These are phyloP conservation scores for Limnomonas spitsbergensis DNA, from an alignment of 139 green algal genomes.

Conservation along the genomic window DNA sequence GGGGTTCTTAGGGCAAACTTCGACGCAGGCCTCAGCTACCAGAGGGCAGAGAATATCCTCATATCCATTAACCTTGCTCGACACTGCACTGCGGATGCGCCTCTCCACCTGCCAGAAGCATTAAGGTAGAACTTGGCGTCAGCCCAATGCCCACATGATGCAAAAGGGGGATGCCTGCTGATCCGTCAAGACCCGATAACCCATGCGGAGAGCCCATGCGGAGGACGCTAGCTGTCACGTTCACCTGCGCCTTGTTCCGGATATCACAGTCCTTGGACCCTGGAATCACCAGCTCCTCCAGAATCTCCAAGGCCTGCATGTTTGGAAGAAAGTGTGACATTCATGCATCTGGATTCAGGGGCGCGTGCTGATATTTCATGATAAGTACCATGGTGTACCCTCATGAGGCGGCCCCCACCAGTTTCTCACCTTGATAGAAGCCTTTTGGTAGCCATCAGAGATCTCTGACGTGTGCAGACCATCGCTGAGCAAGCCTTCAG, in stretches of 20 bases:
- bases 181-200: too few relatives aligned
- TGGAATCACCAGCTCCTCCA: constrained; percentile 79
- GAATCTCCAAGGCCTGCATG: constrained; percentile 71
- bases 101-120: constrained; percentile 69
- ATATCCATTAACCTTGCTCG: constrained; percentile 84
- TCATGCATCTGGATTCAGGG: too few relatives aligned
- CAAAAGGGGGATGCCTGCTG: too few relatives aligned
- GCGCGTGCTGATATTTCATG: too few relatives aligned
- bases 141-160: too few relatives aligned
- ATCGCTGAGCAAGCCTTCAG: constrained; percentile 86
- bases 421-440: constrained; percentile 65
- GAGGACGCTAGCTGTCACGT: too few relatives aligned
- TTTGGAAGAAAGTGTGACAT: too few relatives aligned
- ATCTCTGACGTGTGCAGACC: constrained; percentile 92
- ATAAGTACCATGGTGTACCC: too few relatives aligned
- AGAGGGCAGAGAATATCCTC: constrained; percentile 82
- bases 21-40: constrained; percentile 93
- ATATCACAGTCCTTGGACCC: constrained; percentile 82
- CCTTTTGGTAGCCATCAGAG: constrained; percentile 89
- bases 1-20: constrained; percentile 89
- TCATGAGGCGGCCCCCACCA: too few relatives aligned
- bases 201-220: too few relatives aligned
- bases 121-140: neutral
- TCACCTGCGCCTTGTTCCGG: constrained; percentile 62
- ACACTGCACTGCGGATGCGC: constrained; percentile 76